Evolutionary conservation across 306 rosid species (phyloP), one percentile per base, ranked within the genome.

Genomic region (Cicer cuneatum): DNA sequence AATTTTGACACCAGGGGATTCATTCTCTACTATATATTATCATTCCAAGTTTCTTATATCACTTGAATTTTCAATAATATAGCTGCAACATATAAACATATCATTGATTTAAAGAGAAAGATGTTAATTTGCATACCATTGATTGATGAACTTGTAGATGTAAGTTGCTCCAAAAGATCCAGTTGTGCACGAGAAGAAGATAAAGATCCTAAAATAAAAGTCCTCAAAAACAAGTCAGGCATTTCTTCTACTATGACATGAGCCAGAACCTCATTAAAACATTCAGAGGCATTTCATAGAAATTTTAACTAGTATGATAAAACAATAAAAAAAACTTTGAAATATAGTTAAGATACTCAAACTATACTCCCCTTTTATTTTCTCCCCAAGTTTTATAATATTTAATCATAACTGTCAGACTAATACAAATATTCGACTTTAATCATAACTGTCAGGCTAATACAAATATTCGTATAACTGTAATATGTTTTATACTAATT

Each of bases 91-190:
- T 49, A 14, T 52, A 52, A 52, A 16, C 45, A 51, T 35, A 62
- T 68, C 12, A 51, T 38, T 68, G 66, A 29, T 48, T 43, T 47
- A 7, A 51, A 53, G 15, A 40, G 6, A 24, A 21, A 52, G 37
- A 73, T 8, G 62, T 47, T 45, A 69, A 14, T 5, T 61, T 52
- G 62, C 88, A 46, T 90, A 92, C 97, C 89, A 77, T 40, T 87
- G 60, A 43, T 63, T 1, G 89, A 70, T 73, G 92, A 82, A 79
- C 86, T 84, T 47, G 93, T 78, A 10, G 96, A 88, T 42, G 99
- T 82, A 72, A 94, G 91, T 77, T 92, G 99, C 66, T 92, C 97
- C 86, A 94, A 71, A 76, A 94, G 99, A 87, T 86, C 95, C 74
- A 94, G 83, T 84, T 87, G 97, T 40, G 93, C 58, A 61, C 94